Conservation (phyloP, 306 rosid genomes). For the Fagus sylvatica region DNA sequence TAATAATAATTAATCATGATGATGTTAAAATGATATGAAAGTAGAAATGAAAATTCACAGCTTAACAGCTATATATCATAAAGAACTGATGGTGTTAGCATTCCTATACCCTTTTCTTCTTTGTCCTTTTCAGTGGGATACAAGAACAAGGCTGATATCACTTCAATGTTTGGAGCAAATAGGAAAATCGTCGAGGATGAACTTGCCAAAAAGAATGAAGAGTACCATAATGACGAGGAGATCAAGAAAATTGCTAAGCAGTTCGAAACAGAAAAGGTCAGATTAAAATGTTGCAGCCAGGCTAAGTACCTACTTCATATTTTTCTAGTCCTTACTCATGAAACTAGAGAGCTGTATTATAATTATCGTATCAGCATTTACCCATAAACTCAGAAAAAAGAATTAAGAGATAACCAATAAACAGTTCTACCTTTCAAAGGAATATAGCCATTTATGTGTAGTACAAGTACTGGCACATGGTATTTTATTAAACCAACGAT, state of each 20-base stretch:
- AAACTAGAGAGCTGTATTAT: background rate
- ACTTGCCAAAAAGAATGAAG: conserved; percentile 35
- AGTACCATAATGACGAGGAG: conserved; percentile 29
- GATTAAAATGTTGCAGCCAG: conserved; percentile 9
- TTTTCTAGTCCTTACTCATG: background rate
- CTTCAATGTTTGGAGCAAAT: conserved; percentile 44
- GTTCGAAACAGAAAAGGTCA: conserved; percentile 49
- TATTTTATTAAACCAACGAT: too few relatives aligned
- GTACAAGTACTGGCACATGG: too few relatives aligned
- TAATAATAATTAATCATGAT: background rate
- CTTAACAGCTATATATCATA: background rate
- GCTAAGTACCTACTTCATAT: background rate
- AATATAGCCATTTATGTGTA: too few relatives aligned
- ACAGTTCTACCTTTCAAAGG: too few relatives aligned
- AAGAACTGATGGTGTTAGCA: conserved; percentile 6
- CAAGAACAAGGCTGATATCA: conserved; percentile 47
- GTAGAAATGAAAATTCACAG: background rate
- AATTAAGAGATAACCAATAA: too few relatives aligned
- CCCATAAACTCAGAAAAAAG: too few relatives aligned
- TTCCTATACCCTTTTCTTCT: background rate
- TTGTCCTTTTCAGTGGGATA: conserved; percentile 58
- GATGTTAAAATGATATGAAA: background rate
- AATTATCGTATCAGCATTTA: too few relatives aligned
- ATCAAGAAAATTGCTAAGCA: conserved; percentile 31
- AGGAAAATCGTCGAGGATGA: conserved; percentile 40